Base-by-base conservation (phyloP, 169 alveolate genomes). In the Cryptosporidium viatorum region DNA sequence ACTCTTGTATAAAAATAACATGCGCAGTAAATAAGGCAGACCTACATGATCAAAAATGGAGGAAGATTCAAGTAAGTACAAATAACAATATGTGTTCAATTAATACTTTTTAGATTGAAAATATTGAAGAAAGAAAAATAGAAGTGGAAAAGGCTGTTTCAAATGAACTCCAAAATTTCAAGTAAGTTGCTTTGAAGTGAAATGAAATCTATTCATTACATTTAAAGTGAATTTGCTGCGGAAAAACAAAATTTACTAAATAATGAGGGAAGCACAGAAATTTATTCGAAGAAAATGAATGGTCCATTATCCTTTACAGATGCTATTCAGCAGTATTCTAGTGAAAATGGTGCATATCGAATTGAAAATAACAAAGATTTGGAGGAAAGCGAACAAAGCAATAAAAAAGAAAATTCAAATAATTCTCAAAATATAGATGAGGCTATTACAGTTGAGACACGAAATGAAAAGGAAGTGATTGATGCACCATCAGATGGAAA, bases 1-100 rank as follows among this genome's bases (percentile, higher is more conserved):
- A 80, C n/a, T 80, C 89, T 43, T 80, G 89, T 43, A 59, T 80
- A 45, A 80, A 65, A 33, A 41, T 80, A 41, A 80, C 89, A 9
- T 80, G 89, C 26, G 26, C 89, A 26, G 12, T 41, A 48, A 80
- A 80, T 65, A 39, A 26, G 21, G 37, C 67, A 43, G 23, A 23
- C 29, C 18, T 41, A 8, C 62, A 62, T 3, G 39, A 80, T 14
- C 51, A 62, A 14, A 67, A 80, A 18, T 80, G 89, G 89, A 39
- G 33, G 41, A 41, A 26, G 2, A 29, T 43, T 31, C 89, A 80
- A 70, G 89, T 80, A 80, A 59, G 89, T 39, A 26, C 12, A 23
- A 45, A 9, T 55, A 7, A 29, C 31, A 33, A 3, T 71, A 55
- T 16, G 18, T n/a, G 31, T 35, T 23, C 51, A 26, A 80, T 62